Percentiles rank a stretch among this genome's conserved stretches.
These are phyloP conservation scores for Myriosclerotinia duriaeana DNA, from an alignment of 2,329 filamentous ascomycete genomes.

Conservation along the genomic window DNA sequence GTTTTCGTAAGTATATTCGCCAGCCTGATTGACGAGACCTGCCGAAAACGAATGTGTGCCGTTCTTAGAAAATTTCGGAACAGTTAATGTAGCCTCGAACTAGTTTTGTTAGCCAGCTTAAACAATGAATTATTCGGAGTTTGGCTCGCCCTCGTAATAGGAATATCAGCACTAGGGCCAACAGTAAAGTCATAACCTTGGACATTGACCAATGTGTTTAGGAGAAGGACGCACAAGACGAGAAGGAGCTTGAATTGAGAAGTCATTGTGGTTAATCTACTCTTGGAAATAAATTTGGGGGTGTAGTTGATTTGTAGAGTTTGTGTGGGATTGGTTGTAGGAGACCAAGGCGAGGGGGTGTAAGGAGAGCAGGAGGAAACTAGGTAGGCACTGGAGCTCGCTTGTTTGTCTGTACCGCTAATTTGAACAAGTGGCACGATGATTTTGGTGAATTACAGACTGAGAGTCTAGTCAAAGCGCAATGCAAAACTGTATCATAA, in stretches of 20 bases:
- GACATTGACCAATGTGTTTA: background rate
- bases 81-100: constrained; percentile 30
- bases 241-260: background rate
- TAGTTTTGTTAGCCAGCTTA: constrained; percentile 7
- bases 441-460: background rate
- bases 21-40: constrained; percentile 29
- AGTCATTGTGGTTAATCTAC: background rate
- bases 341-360: background rate
- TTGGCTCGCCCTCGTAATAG: background rate
- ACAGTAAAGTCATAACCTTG: constrained; percentile 7
- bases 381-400: background rate
- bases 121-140: background rate
- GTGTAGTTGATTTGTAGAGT: background rate
- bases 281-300: background rate
- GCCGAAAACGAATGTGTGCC: constrained; percentile 29
- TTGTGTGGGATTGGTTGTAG: background rate
- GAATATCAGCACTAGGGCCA: background rate
- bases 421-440: background rate
- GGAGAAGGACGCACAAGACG: background rate
- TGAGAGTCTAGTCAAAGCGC: background rate
- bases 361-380: background rate
- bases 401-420: background rate
- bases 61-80: constrained; percentile 28
- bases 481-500: background rate
- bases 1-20: constrained; percentile 30